Evolutionary conservation across 2,329 filamentous ascomycete genomes (phyloP).

Genomic region (Ceratocystis papillata): DNA sequence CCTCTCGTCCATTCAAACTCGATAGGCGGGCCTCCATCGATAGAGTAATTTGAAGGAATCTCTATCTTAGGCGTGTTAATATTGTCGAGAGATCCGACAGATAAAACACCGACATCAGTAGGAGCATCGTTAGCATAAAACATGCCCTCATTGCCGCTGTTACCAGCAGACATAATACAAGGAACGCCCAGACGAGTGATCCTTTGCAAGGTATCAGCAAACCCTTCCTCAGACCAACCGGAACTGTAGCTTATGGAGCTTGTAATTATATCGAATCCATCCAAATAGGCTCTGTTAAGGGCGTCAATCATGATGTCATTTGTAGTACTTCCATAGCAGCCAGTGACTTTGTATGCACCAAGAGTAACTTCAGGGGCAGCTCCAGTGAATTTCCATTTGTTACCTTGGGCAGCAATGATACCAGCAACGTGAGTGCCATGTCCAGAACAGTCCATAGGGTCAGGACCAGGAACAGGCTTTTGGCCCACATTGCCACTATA

Average conservation of each 20-base stretch:
- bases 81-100: constrained; percentile 44
- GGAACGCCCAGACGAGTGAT: constrained; percentile 45
- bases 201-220: constrained; percentile 38
- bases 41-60: constrained; percentile 35
- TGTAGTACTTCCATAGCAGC: constrained; percentile 40
- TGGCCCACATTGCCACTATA: constrained; percentile 33
- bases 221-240: constrained; percentile 44
- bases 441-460: constrained; percentile 47
- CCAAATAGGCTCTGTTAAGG: constrained; percentile 50
- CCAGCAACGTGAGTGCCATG: constrained; percentile 54
- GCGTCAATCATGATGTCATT: constrained; percentile 50
- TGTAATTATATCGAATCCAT: constrained; percentile 47
- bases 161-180: constrained; percentile 44
- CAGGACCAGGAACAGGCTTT: constrained; percentile 36
- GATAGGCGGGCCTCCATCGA: constrained; percentile 31
- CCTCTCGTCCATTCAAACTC: constrained; percentile 39
- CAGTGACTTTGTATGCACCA: constrained; percentile 48
- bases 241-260: constrained; percentile 42
- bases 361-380: constrained; percentile 47
- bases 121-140: constrained; percentile 38
- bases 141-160: constrained; percentile 37
- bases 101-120: constrained; percentile 38
- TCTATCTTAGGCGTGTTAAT: constrained; percentile 35
- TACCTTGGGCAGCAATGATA: constrained; percentile 48
- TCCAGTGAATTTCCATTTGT: constrained; percentile 40